These are phyloP conservation scores for Backusella australiensis DNA, from an alignment of 192 early-diverging fungal genomes.

Conservation along the genomic window DNA sequence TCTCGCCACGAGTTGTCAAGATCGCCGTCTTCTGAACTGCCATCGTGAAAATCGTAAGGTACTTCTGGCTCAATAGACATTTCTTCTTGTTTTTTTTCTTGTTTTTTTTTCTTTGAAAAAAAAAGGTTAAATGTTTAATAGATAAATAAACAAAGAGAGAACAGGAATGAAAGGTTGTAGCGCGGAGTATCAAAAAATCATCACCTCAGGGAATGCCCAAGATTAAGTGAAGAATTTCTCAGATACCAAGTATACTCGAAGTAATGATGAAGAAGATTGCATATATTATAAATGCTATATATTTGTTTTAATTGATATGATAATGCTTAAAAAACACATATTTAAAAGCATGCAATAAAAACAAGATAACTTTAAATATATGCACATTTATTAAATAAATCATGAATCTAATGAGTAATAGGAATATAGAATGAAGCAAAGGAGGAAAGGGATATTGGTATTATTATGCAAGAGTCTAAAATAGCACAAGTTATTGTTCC, in stretches of 20 bases:
- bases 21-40: neutral
- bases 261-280: too few relatives aligned
- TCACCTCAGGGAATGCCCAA: neutral
- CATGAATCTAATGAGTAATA: neutral
- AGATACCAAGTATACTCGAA: too few relatives aligned
- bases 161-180: too few relatives aligned
- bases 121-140: too few relatives aligned
- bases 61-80: slow-evolving; percentile 10
- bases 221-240: neutral
- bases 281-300: too few relatives aligned
- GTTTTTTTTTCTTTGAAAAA: neutral
- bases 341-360: too few relatives aligned
- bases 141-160: too few relatives aligned
- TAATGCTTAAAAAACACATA: too few relatives aligned
- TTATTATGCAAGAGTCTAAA: too few relatives aligned
- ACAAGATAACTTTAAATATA: neutral
- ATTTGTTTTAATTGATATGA: too few relatives aligned
- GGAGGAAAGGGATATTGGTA: too few relatives aligned
- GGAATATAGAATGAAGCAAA: neutral
- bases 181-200: neutral
- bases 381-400: neutral
- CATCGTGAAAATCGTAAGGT: neutral
- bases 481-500: too few relatives aligned
- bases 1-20: neutral
- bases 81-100: neutral